Conservation (phyloP, 2,329 filamentous ascomycete species). For the Colletotrichum euphorbiae region DNA sequence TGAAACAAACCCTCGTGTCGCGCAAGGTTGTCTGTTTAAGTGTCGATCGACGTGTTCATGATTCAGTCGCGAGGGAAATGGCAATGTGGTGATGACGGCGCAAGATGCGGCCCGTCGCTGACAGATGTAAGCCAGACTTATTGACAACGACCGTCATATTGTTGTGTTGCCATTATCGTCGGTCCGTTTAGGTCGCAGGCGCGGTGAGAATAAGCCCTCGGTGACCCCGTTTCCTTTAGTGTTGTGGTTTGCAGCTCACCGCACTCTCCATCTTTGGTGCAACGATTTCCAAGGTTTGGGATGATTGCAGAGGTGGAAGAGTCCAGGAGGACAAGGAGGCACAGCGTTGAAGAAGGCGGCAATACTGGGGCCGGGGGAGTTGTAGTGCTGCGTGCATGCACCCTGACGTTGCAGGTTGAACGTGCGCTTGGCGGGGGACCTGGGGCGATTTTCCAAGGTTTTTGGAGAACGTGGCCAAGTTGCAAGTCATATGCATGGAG, state of each 20-base stretch:
- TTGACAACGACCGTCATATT: slow-evolving; percentile 33
- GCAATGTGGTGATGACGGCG: neutral
- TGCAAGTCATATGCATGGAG: slow-evolving; percentile 37
- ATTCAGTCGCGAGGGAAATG: slow-evolving; percentile 24
- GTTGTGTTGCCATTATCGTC: slow-evolving; percentile 29
- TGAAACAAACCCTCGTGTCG: slow-evolving; percentile 38
- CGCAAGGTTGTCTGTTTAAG: slow-evolving; percentile 16
- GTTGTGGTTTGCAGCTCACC: slow-evolving; percentile 21
- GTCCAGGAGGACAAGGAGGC: slow-evolving; percentile 1
- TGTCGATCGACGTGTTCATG: slow-evolving; percentile 29
- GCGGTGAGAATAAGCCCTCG: slow-evolving; percentile 16
- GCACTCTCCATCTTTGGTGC: slow-evolving; percentile 29
- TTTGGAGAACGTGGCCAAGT: slow-evolving; percentile 38
- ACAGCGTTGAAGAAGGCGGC: slow-evolving; percentile 4
- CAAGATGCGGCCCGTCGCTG: neutral
- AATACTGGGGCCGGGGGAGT: slow-evolving; percentile 26
- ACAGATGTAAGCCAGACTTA: slow-evolving; percentile 14
- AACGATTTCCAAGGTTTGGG: slow-evolving; percentile 37
- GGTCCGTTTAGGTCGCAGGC: slow-evolving; percentile 29
- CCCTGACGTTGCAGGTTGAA: slow-evolving; percentile 37
- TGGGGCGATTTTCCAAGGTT: slow-evolving; percentile 37
- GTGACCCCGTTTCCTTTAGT: slow-evolving; percentile 23
- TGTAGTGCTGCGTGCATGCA: slow-evolving; percentile 29
- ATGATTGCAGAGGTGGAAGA: slow-evolving; percentile 29
- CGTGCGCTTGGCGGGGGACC: slow-evolving; percentile 34